Percentiles rank a stretch among this genome's conserved stretches.
These are phyloP conservation scores for Cupressus sempervirens DNA, from an alignment of 75 land plant genomes.

Conservation along the genomic window DNA sequence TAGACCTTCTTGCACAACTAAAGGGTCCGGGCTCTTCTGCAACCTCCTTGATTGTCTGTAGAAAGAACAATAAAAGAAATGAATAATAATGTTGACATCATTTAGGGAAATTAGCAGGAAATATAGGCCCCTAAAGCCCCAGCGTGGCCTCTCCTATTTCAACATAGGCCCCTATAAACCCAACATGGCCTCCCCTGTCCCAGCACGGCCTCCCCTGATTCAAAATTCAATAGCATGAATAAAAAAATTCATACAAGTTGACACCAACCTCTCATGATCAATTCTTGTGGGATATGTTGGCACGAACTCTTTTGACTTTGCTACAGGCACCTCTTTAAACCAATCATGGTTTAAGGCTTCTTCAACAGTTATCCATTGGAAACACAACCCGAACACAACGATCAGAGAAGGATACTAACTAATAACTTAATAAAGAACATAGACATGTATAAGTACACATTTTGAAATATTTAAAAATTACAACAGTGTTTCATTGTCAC, in stretches of 20 bases:
- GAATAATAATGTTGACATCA: background rate
- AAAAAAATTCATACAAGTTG: background rate
- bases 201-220: too few relatives aligned
- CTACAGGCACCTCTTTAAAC: conserved; percentile 46
- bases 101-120: too few relatives aligned
- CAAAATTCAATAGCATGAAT: background rate
- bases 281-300: conserved; percentile 42
- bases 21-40: conserved; percentile 43
- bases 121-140: too few relatives aligned
- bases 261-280: conserved; percentile 37
- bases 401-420: background rate
- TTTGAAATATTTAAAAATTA: background rate
- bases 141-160: too few relatives aligned
- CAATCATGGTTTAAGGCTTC: conserved; percentile 52
- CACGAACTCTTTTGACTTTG: conserved; percentile 39
- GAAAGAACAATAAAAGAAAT: background rate
- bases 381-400: background rate
- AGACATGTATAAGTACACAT: background rate
- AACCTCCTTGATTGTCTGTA: conserved; percentile 31
- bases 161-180: too few relatives aligned
- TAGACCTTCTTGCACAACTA: conserved; percentile 13
- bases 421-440: background rate
- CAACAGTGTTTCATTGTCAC: background rate
- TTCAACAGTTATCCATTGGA: conserved; percentile 42
- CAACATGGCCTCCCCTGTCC: too few relatives aligned